Evolutionary conservation across 164 flowering plant species (phyloP).

Genomic region (Vitis rupestris): DNA sequence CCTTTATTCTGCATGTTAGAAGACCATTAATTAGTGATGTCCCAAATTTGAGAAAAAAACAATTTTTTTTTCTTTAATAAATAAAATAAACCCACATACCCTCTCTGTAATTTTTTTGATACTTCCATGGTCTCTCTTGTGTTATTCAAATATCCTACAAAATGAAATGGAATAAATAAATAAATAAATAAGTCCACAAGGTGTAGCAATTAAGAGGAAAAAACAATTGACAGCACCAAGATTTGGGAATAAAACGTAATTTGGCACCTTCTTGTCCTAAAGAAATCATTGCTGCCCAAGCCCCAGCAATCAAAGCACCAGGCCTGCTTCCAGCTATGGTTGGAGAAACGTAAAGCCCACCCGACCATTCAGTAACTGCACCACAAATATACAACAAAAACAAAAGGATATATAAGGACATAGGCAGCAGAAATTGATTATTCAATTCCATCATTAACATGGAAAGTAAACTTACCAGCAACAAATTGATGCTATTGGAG

Average conservation of each 20-base stretch:
- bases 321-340: slow-evolving; percentile 98
- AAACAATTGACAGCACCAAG: too few species aligned
- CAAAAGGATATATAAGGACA: background rate
- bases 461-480: slow-evolving; percentile 64
- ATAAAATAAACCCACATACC: slow-evolving; percentile 37
- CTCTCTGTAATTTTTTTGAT: slow-evolving; percentile 71
- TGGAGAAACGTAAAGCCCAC: slow-evolving; percentile 95
- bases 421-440: background rate
- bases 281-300: slow-evolving; percentile 97
- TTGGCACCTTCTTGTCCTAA: slow-evolving; percentile 78
- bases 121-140: slow-evolving; percentile 82
- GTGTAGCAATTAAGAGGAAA: background rate
- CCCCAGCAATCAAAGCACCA: slow-evolving; percentile 92
- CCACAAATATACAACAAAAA: slow-evolving; percentile 10
- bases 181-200: slow-evolving; percentile 1
- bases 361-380: slow-evolving; percentile 96
- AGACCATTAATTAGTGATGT: background rate
- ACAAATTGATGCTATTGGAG: slow-evolving; percentile 92
- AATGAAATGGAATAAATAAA: slow-evolving; percentile 8
- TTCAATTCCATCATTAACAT: background rate
- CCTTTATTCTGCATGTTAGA: slow-evolving; percentile 51
- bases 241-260: background rate
- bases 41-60: background rate
- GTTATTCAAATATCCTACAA: slow-evolving; percentile 73
- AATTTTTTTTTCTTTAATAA: background rate